Conservation (phyloP, 2,329 filamentous ascomycete species). For the Teratosphaeria destructans region DNA sequence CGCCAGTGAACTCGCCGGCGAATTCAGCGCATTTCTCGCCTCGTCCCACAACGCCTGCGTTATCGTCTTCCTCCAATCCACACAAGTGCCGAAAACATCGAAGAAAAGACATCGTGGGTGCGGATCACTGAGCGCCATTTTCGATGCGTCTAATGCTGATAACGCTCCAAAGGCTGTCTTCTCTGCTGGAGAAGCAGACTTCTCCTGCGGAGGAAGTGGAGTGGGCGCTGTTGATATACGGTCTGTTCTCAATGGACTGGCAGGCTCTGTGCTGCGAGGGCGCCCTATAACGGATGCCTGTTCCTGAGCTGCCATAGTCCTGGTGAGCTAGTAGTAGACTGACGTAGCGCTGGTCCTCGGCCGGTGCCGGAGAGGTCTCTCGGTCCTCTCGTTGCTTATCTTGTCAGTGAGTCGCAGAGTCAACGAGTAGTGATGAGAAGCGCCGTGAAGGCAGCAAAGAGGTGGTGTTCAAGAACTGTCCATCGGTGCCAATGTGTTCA, state of each 20-base stretch:
- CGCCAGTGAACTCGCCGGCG: constrained; percentile 35
- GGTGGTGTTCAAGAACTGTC: not conserved
- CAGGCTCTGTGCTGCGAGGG: not conserved
- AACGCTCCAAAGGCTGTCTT: not conserved
- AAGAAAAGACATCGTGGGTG: constrained; percentile 49
- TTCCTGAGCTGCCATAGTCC: not conserved
- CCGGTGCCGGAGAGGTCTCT: constrained; percentile 1
- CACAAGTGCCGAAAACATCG: constrained; percentile 71
- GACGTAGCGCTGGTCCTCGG: not conserved
- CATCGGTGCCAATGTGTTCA: not conserved
- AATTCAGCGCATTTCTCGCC: constrained; percentile 39
- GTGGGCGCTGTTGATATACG: not conserved
- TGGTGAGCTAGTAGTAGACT: not conserved
- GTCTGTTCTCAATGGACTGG: not conserved
- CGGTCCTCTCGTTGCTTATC: not conserved
- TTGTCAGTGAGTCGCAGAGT: not conserved
- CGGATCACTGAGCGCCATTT: constrained; percentile 10
- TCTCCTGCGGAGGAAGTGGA: constrained; percentile 2
- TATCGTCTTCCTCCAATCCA: constrained; percentile 66
- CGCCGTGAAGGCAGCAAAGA: not conserved
- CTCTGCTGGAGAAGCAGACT: not conserved
- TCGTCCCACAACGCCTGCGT: constrained; percentile 46
- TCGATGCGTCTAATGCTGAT: not conserved
- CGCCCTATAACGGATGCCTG: not conserved
- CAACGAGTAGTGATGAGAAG: not conserved